Conservation (phyloP, 306 rosid species). For the Rubus idaeus region DNA sequence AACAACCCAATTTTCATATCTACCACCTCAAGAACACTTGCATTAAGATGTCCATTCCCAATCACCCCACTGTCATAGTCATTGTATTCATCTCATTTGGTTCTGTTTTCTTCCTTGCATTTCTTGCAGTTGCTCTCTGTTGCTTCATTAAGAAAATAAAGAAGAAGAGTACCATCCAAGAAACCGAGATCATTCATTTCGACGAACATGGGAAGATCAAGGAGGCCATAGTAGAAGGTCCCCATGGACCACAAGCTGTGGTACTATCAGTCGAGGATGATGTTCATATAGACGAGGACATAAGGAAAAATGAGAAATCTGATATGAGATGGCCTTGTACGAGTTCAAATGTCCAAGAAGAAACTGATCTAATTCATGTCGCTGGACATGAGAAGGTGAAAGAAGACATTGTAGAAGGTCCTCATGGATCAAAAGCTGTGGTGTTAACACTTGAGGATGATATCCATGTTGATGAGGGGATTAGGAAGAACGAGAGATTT, state of each 20-base stretch:
- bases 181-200: slow-evolving; percentile 46
- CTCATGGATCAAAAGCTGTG: slow-evolving; percentile 48
- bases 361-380: slow-evolving; percentile 39
- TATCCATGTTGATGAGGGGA: slow-evolving; percentile 45
- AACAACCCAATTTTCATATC: neutral
- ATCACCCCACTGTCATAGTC: slow-evolving; percentile 53
- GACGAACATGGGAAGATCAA: slow-evolving; percentile 58
- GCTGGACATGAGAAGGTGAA: slow-evolving; percentile 55
- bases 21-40: neutral
- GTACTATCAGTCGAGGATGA: slow-evolving; percentile 66
- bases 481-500: slow-evolving; percentile 34
- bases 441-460: slow-evolving; percentile 59
- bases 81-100: slow-evolving; percentile 56
- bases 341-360: slow-evolving; percentile 37
- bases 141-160: slow-evolving; percentile 51
- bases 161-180: slow-evolving; percentile 49
- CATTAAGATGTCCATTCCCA: slow-evolving; percentile 49
- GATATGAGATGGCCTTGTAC: neutral
- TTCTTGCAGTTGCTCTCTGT: slow-evolving; percentile 58
- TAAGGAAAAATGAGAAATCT: slow-evolving; percentile 35
- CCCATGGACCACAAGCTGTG: slow-evolving; percentile 45
- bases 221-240: slow-evolving; percentile 55
- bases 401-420: slow-evolving; percentile 51
- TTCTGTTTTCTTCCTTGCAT: slow-evolving; percentile 48
- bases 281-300: slow-evolving; percentile 48